Percentiles rank a stretch among this genome's conserved stretches.
phyloP scores from a whole-genome alignment of 257 asterid genomes.

The Dorcoceras hygrometricum region DNA sequence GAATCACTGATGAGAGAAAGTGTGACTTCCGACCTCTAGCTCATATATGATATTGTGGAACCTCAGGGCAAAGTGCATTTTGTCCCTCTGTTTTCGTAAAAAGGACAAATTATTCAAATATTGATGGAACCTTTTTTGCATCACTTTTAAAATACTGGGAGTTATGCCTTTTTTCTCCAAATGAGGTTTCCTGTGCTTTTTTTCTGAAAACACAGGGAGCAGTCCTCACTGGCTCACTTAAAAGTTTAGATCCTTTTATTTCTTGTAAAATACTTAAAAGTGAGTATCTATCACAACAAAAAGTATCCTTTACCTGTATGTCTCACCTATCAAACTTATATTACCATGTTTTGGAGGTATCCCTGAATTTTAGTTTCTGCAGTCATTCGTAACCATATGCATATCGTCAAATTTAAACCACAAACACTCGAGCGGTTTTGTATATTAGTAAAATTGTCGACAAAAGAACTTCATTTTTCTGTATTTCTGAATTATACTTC shows the following conservation, averaged over 20 bases:
- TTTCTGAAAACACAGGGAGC: not conserved
- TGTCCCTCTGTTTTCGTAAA: not conserved
- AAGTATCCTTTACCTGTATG: not conserved
- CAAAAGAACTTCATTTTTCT: not conserved
- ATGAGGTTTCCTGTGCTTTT: not conserved
- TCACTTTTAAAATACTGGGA: not conserved
- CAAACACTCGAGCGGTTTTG: not conserved
- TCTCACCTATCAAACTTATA: not conserved
- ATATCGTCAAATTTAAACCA: not conserved
- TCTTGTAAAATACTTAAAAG: too few species aligned
- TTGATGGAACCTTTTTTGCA: too few species aligned
- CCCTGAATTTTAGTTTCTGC: not conserved
- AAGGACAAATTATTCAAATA: not conserved
- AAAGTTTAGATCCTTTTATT: not conserved
- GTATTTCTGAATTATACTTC: not conserved
- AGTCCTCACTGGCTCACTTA: not conserved
- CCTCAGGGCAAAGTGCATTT: not conserved
- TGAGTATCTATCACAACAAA: not conserved
- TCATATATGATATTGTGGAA: not conserved
- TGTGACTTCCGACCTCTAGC: not conserved
- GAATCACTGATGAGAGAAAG: not conserved
- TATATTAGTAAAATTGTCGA: not conserved
- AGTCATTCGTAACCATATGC: not conserved
- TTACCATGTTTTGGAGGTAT: not conserved
- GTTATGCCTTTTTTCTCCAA: not conserved